phyloP scores from a whole-genome alignment of 2,329 filamentous ascomycete species.

The Penicillium sp. region DNA sequence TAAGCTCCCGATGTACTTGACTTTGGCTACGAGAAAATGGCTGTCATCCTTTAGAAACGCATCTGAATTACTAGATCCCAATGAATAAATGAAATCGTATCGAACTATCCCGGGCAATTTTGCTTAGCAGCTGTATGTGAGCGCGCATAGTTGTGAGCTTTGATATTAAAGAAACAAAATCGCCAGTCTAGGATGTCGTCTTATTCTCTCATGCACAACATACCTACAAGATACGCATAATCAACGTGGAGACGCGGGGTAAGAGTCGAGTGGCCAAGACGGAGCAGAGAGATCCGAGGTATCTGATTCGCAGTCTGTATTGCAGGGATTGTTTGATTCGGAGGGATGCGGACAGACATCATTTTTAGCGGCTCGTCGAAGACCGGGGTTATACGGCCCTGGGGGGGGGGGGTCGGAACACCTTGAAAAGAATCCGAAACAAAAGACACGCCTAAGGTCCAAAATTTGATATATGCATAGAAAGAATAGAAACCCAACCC shows the following conservation, averaged over 20 bases:
- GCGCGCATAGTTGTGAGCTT: neutral
- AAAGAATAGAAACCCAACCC: no score
- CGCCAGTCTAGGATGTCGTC: neutral
- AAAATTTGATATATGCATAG: no score
- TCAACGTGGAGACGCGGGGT: neutral
- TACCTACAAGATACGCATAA: neutral
- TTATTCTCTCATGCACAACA: neutral
- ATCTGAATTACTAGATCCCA: neutral
- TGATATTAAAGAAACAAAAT: neutral
- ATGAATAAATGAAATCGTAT: neutral
- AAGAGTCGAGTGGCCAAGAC: neutral
- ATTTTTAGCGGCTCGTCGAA: no score
- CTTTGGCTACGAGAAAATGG: neutral
- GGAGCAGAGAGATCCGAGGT: constrained; percentile 1
- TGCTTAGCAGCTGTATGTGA: neutral
- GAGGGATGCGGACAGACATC: no score
- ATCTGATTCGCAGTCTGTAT: neutral
- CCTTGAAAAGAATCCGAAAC: no score
- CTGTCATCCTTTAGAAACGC: neutral
- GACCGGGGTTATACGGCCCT: no score
- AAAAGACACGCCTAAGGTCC: no score
- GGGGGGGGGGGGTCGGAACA: no score
- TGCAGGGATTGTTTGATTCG: neutral
- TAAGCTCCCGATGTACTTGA: neutral
- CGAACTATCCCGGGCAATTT: neutral